A percentile compares a stretch with the other conserved stretches of the same genome.
Conservation (phyloP, 495 filamentous ascomycete species). For the Xylaria acuta region DNA sequence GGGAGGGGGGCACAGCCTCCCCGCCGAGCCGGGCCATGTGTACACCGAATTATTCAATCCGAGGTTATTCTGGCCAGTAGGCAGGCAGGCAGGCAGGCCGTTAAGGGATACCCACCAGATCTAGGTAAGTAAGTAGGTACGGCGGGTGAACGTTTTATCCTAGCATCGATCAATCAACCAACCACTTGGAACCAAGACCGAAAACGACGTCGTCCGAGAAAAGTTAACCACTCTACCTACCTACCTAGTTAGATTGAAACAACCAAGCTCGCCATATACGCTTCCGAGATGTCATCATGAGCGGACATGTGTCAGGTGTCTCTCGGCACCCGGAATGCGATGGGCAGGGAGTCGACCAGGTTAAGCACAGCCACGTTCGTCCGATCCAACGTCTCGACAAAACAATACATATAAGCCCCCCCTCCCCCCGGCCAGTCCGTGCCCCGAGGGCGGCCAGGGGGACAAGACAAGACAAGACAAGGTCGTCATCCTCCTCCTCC, state of each 20-base stretch:
- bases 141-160: neutral
- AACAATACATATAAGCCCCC: neutral
- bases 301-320: constrained; percentile 10
- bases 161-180: too few relatives aligned
- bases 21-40: neutral
- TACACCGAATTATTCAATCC: neutral
- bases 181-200: neutral
- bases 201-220: neutral
- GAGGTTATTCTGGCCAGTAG: neutral
- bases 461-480: neutral
- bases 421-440: neutral
- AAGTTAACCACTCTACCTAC: too few relatives aligned
- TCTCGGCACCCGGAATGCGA: constrained; percentile 3
- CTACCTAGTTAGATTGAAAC: neutral
- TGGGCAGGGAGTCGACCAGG: neutral
- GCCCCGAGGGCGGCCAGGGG: neutral
- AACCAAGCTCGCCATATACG: neutral
- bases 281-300: neutral
- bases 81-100: neutral
- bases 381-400: constrained; percentile 6
- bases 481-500: neutral
- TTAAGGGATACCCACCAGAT: neutral
- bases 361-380: constrained; percentile 7
- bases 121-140: too few relatives aligned
- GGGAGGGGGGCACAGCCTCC: neutral